Evolutionary conservation across 441 rosid species (phyloP).

Genomic region (Brassica balearica): DNA sequence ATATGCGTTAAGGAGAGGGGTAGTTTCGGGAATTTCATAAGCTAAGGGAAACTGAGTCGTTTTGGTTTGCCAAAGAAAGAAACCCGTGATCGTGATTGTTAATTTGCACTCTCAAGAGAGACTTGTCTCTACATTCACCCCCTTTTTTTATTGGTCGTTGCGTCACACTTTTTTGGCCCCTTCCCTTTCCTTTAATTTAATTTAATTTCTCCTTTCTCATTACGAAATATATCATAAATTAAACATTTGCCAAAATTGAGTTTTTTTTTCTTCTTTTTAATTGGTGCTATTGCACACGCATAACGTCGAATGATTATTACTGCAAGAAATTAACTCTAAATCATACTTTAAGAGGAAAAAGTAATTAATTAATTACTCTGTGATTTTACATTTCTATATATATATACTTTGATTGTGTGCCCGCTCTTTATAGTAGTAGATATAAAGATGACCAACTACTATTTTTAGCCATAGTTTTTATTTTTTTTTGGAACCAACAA

Average conservation of each 20-base stretch:
- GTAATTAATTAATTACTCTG: background rate
- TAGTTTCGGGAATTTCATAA: conserved; percentile 20
- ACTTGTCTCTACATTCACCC: conserved; percentile 25
- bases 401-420: conserved; percentile 1
- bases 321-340: background rate
- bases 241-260: background rate
- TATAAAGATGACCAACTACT: conserved; percentile 9
- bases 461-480: background rate
- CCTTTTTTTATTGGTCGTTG: conserved; percentile 27
- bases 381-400: background rate
- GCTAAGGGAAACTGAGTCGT: conserved; percentile 38
- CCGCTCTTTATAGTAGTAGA: conserved; percentile 6
- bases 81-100: conserved; percentile 43
- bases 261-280: background rate
- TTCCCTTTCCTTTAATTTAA: background rate
- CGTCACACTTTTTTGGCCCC: conserved; percentile 29
- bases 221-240: background rate
- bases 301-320: background rate
- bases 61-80: conserved; percentile 33
- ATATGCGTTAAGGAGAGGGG: conserved; percentile 17
- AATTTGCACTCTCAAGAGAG: conserved; percentile 16
- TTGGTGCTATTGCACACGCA: conserved; percentile 3
- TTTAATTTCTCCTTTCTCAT: background rate
- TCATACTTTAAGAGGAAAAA: background rate
- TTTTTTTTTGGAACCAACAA: background rate